Percentiles rank a stretch among this genome's conserved stretches.
These are phyloP conservation scores for Amanita brunnescens DNA, from an alignment of 768 basidiomycete species.

Conservation along the genomic window DNA sequence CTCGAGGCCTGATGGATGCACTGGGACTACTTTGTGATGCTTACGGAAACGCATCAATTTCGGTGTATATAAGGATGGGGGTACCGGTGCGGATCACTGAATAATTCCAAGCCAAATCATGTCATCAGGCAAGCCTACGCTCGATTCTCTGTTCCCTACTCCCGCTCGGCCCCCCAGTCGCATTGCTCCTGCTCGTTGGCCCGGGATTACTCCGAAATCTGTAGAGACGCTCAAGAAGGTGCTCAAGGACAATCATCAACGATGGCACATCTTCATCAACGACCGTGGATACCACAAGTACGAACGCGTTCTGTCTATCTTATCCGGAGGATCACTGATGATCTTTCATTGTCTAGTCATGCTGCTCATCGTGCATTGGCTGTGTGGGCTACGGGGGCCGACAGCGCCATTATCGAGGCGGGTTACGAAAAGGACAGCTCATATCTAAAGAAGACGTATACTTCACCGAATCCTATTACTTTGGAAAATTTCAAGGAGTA, in stretches of 20 bases:
- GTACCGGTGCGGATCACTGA: too few species aligned
- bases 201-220: conserved; percentile 27
- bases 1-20: too few species aligned
- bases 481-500: conserved; percentile 42
- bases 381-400: conserved; percentile 52
- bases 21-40: too few species aligned
- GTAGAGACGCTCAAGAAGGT: conserved; percentile 29
- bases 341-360: conserved; percentile 28
- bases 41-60: too few species aligned
- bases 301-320: conserved; percentile 7
- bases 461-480: conserved; percentile 38
- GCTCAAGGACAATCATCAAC: conserved; percentile 42
- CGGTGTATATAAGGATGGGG: too few species aligned
- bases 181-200: conserved; percentile 22
- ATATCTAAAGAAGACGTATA: conserved; percentile 27
- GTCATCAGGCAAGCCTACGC: neutral
- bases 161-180: conserved; percentile 22
- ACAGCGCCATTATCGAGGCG: conserved; percentile 25
- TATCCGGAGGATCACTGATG: neutral
- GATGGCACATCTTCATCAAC: conserved; percentile 50
- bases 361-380: conserved; percentile 49
- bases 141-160: conserved; percentile 22
- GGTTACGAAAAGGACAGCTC: conserved; percentile 29
- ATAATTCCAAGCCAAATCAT: too few species aligned
- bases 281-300: conserved; percentile 29